A percentile compares a stretch with the other conserved stretches of the same genome.
Conservation (phyloP, 768 basidiomycete species). For the Myochromella boudieri region DNA sequence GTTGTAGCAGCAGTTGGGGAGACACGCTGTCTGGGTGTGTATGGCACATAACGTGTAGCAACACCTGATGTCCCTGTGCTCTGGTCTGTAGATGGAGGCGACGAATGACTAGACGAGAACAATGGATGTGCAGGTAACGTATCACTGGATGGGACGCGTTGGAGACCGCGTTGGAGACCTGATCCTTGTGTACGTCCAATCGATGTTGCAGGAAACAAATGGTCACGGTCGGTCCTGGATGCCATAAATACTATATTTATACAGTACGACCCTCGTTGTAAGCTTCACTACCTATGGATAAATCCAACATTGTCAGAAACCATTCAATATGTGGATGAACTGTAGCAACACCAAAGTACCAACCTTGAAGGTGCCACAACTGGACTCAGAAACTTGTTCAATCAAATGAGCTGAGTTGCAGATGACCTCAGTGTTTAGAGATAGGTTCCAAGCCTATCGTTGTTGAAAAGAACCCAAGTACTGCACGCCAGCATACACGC, state of each 20-base stretch:
- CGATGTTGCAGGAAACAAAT: constrained; percentile 50
- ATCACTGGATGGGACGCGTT: constrained; percentile 50
- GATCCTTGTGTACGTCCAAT: constrained; percentile 51
- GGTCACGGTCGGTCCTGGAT: constrained; percentile 31
- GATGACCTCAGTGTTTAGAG: too few species aligned
- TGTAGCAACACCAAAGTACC: too few species aligned
- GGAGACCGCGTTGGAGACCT: constrained; percentile 38
- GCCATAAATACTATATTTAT: constrained; percentile 26
- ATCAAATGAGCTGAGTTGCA: too few species aligned
- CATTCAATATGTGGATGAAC: too few species aligned
- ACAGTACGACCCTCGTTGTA: neutral
- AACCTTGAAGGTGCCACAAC: too few species aligned
- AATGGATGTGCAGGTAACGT: constrained; percentile 64
- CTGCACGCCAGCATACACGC: too few species aligned
- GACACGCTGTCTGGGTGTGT: constrained; percentile 71
- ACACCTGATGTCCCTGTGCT: constrained; percentile 11
- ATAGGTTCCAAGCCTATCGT: too few species aligned
- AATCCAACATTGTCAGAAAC: too few species aligned
- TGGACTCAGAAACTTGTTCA: too few species aligned
- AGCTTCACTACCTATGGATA: neutral
- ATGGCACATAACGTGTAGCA: constrained; percentile 64
- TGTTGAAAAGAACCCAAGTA: too few species aligned
- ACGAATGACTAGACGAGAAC: constrained; percentile 41
- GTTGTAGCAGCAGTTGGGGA: constrained; percentile 44
- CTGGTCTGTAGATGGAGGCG: constrained; percentile 29